Percentiles rank a stretch among this genome's conserved stretches.
phyloP scores from a whole-genome alignment of 208 protist genomes.

The Leishmania guyanensis region DNA sequence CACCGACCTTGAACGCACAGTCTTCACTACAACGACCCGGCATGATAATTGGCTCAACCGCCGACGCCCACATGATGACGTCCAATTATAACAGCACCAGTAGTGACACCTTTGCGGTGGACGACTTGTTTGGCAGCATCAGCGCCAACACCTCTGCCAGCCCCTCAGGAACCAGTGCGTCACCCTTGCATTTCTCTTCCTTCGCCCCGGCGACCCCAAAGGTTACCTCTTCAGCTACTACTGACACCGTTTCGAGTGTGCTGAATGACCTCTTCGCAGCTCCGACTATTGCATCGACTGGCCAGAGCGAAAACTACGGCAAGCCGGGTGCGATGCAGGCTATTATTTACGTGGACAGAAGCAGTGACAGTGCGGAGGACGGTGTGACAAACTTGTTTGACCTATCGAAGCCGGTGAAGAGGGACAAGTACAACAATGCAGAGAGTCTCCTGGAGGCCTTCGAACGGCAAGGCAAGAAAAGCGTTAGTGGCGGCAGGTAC shows the following conservation, averaged over 20 bases:
- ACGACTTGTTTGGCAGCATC: conserved; percentile 69
- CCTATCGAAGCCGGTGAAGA: conserved; percentile 53
- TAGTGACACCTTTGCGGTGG: conserved; percentile 28
- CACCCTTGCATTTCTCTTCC: conserved; percentile 4
- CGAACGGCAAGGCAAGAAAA: conserved; percentile 56
- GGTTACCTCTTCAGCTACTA: conserved; percentile 1
- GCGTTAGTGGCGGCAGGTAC: neutral
- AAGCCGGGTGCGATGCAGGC: conserved; percentile 1
- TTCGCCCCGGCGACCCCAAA: neutral
- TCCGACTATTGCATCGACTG: neutral
- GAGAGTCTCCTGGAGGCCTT: conserved; percentile 75
- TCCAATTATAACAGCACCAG: neutral
- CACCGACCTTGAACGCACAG: conserved; percentile 5
- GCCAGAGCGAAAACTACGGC: neutral
- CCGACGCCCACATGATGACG: neutral
- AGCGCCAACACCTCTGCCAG: conserved; percentile 9
- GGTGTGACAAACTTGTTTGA: conserved; percentile 63
- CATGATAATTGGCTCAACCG: neutral
- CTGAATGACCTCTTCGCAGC: conserved; percentile 43
- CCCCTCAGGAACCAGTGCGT: conserved; percentile 3
- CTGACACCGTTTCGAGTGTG: conserved; percentile 12
- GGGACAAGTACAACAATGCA: conserved; percentile 49
- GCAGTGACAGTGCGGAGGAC: conserved; percentile 4
- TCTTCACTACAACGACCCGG: neutral
- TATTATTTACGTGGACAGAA: conserved; percentile 40